Evolutionary conservation across 2,329 filamentous ascomycete genomes (phyloP).

Genomic region (Ramichloridium luteum): DNA sequence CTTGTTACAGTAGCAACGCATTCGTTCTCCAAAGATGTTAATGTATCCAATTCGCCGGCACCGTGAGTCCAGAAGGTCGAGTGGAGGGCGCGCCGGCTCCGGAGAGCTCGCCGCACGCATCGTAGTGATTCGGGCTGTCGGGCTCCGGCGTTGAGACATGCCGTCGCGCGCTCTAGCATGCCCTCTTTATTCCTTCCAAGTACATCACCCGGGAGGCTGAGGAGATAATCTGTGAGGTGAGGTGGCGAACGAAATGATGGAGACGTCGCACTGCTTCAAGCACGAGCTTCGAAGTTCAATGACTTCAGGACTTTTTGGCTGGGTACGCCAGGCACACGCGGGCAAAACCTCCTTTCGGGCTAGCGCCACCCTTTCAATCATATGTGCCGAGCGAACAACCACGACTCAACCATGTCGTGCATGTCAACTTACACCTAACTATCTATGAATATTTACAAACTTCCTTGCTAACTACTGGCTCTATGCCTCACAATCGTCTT

Average conservation of each 20-base stretch:
- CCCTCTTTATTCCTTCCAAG: constrained; percentile 17
- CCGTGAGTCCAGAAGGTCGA: constrained; percentile 46
- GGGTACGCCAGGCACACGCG: too few relatives aligned
- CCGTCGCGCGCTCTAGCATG: constrained; percentile 48
- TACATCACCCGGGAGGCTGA: not conserved
- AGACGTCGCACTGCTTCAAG: not conserved
- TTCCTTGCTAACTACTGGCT: too few relatives aligned
- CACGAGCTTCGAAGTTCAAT: too few relatives aligned
- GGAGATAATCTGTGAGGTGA: not conserved
- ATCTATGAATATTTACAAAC: too few relatives aligned
- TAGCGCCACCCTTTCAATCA: not conserved
- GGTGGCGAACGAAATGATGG: not conserved
- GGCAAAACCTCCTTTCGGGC: not conserved
- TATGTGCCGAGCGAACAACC: too few relatives aligned
- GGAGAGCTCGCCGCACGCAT: constrained; percentile 26
- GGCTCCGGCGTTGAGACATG: constrained; percentile 47
- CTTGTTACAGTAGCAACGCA: too few relatives aligned
- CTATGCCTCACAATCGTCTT: too few relatives aligned
- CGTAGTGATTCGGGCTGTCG: constrained; percentile 34
- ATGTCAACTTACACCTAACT: too few relatives aligned
- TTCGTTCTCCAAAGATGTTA: not conserved
- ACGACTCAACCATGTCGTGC: too few relatives aligned
- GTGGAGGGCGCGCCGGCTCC: constrained; percentile 39
- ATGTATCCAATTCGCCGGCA: constrained; percentile 33
- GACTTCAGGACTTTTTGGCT: not conserved